These are phyloP conservation scores for Leccinum pseudoinsigne DNA, from an alignment of 1,284 basidiomycete species.

Conservation along the genomic window DNA sequence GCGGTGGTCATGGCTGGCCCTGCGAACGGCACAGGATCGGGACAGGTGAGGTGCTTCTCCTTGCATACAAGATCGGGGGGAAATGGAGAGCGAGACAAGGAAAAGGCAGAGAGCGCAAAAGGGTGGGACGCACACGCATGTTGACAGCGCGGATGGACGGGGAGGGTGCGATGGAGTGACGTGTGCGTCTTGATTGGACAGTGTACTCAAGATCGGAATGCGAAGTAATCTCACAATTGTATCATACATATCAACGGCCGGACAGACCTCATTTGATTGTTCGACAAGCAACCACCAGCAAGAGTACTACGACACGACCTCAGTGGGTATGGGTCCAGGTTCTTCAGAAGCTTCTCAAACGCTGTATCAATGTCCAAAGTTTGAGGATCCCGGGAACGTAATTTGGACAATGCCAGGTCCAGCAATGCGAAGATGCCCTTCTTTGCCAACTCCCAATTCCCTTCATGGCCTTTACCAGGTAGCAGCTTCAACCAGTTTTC, in stretches of 20 bases:
- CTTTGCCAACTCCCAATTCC: not conserved
- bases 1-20: conserved; percentile 73
- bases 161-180: too few species aligned
- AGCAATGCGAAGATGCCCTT: not conserved
- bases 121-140: too few species aligned
- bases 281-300: not conserved
- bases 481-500: not conserved
- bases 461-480: not conserved
- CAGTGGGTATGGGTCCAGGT: not conserved
- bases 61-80: conserved; percentile 66
- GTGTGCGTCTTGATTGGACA: too few species aligned
- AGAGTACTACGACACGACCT: not conserved
- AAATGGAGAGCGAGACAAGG: too few species aligned
- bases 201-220: too few species aligned
- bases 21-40: conserved; percentile 53
- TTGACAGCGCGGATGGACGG: too few species aligned
- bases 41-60: conserved; percentile 32
- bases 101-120: too few species aligned
- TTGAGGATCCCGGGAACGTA: too few species aligned
- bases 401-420: not conserved
- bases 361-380: not conserved
- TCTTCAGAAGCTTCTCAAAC: not conserved
- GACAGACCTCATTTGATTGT: not conserved
- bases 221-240: not conserved
- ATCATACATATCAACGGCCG: not conserved